These are phyloP conservation scores for Millerozyma acaciae DNA, from an alignment of 805 yeast genomes.

Conservation along the genomic window DNA sequence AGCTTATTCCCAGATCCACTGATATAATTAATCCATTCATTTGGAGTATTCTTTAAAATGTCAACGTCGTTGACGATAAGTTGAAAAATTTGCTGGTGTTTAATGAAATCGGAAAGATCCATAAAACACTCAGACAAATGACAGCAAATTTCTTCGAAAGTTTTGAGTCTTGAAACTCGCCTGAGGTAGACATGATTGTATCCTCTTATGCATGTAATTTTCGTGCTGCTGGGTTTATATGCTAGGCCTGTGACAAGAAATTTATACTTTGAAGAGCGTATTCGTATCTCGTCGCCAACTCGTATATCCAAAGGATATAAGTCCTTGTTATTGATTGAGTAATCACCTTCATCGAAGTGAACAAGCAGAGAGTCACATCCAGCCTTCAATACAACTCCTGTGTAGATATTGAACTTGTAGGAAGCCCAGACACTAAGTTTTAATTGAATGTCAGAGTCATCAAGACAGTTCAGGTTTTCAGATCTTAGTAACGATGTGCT, in stretches of 20 bases:
- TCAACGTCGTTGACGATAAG: slow-evolving; percentile 17
- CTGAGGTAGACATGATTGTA: slow-evolving; percentile 46
- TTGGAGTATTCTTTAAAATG: slow-evolving; percentile 15
- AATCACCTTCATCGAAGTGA: slow-evolving; percentile 37
- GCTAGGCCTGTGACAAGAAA: slow-evolving; percentile 47
- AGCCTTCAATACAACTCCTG: slow-evolving; percentile 40
- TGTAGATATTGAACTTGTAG: slow-evolving; percentile 45
- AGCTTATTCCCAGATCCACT: too few relatives aligned
- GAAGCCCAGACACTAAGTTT: slow-evolving; percentile 50
- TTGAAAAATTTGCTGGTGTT: slow-evolving; percentile 32
- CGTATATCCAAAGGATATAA: slow-evolving; percentile 48
- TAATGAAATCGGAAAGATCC: slow-evolving; percentile 38
- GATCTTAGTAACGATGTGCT: slow-evolving; percentile 3
- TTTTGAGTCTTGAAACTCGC: slow-evolving; percentile 14
- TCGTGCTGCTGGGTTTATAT: slow-evolving; percentile 12
- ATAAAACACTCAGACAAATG: slow-evolving; percentile 31
- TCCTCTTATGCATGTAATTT: slow-evolving; percentile 57
- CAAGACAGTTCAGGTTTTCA: slow-evolving; percentile 10
- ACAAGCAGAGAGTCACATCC: slow-evolving; percentile 29
- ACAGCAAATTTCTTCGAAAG: slow-evolving; percentile 16
- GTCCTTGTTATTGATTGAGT: slow-evolving; percentile 32
- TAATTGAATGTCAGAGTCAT: slow-evolving; percentile 12
- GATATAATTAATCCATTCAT: too few relatives aligned
- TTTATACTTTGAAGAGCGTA: slow-evolving; percentile 24
- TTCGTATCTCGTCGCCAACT: slow-evolving; percentile 51